A percentile compares a stretch with the other conserved stretches of the same genome.
These are phyloP conservation scores for Chenopodium quinoa DNA, from an alignment of 148 eudicot species.

Conservation along the genomic window DNA sequence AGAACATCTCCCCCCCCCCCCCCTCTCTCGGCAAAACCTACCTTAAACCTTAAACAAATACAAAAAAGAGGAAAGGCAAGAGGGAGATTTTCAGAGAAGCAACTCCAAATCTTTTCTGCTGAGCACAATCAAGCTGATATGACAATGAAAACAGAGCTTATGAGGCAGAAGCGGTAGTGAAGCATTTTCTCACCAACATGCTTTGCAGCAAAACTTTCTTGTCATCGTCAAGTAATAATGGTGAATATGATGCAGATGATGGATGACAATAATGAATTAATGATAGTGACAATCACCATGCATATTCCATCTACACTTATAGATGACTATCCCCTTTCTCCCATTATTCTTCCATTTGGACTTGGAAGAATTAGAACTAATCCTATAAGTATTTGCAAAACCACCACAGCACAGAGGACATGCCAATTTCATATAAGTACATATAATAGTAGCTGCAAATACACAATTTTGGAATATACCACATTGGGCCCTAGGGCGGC, in stretches of 20 bases:
- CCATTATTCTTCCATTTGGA: not conserved
- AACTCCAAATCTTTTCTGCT: not conserved
- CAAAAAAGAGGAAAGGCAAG: not conserved
- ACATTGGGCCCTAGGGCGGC: conserved; percentile 74
- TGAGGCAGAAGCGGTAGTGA: not conserved
- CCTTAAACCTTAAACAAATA: not conserved
- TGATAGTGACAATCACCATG: not conserved
- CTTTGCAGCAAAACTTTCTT: not conserved
- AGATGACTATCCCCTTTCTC: not conserved
- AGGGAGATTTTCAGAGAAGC: not conserved
- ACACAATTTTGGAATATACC: conserved; percentile 35
- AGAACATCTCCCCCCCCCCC: not conserved
- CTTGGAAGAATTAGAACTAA: not conserved
- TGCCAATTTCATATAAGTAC: not conserved
- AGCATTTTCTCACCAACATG: not conserved
- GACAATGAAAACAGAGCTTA: not conserved
- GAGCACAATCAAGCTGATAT: not conserved
- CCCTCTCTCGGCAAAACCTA: not conserved
- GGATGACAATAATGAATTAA: not conserved
- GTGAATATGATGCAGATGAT: not conserved
- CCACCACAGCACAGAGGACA: conserved; percentile 1
- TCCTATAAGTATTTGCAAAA: not conserved
- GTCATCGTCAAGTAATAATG: not conserved
- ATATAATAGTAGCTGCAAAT: not conserved
- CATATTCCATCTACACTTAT: not conserved